These are phyloP conservation scores for Amanita thiersii DNA, from an alignment of 768 basidiomycete genomes.

Conservation along the genomic window DNA sequence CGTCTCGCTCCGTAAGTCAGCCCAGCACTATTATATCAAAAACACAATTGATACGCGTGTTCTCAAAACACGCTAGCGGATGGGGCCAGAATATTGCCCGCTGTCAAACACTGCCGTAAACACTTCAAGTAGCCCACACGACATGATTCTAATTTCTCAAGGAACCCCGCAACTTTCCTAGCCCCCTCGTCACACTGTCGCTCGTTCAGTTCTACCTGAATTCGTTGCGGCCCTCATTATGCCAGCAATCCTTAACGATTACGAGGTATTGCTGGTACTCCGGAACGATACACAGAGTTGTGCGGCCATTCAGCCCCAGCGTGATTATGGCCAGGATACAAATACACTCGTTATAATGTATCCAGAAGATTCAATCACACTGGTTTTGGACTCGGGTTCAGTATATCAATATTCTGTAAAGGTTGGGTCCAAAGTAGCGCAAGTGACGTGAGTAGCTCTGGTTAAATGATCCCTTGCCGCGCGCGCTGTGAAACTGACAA, in stretches of 20 bases:
- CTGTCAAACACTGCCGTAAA: slow-evolving; percentile 3
- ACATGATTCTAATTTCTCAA: no score
- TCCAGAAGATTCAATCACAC: slow-evolving; percentile 55
- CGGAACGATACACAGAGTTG: slow-evolving; percentile 61
- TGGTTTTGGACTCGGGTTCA: slow-evolving; percentile 62
- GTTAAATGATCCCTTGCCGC: not conserved
- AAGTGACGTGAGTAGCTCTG: slow-evolving; percentile 49
- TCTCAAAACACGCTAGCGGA: no score
- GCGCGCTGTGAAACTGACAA: not conserved
- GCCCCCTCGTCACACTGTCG: no score
- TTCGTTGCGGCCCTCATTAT: slow-evolving; percentile 26
- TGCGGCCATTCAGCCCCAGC: slow-evolving; percentile 55
- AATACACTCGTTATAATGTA: slow-evolving; percentile 48
- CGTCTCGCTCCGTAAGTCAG: no score
- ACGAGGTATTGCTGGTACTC: slow-evolving; percentile 63
- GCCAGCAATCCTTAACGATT: slow-evolving; percentile 51
- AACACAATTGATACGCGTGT: not conserved
- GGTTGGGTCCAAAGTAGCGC: slow-evolving; percentile 53
- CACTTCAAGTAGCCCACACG: slow-evolving; percentile 1
- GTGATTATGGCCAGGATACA: slow-evolving; percentile 52
- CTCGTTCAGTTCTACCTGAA: no score
- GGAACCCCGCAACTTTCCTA: no score
- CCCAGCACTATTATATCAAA: slow-evolving; percentile 1
- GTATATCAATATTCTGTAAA: slow-evolving; percentile 66
- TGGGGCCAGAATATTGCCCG: not conserved